These are phyloP conservation scores for Claviceps sp. DNA, from an alignment of 2,329 filamentous ascomycete species.

Conservation along the genomic window DNA sequence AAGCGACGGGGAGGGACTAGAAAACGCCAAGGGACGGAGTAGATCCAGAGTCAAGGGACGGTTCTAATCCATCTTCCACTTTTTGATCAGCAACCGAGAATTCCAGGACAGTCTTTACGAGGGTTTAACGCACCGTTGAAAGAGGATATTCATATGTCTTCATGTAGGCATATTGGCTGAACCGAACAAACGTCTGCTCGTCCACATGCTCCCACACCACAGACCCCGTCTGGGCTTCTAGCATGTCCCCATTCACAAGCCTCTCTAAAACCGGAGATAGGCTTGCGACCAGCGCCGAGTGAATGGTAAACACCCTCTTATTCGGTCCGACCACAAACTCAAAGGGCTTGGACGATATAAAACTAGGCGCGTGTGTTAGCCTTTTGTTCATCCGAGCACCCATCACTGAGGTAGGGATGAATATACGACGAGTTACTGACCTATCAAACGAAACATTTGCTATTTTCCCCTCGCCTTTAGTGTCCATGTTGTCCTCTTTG, in stretches of 20 bases:
- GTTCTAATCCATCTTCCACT: no score
- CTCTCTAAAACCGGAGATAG: not conserved
- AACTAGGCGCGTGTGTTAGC: not conserved
- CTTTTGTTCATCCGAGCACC: not conserved
- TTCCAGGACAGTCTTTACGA: no score
- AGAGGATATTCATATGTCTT: not conserved
- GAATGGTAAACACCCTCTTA: not conserved
- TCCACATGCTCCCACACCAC: not conserved
- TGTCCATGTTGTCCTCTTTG: no score
- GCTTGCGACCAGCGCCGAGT: not conserved
- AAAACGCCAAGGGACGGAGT: no score
- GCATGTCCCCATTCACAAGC: not conserved
- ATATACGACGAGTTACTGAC: not conserved
- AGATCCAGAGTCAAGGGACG: not conserved
- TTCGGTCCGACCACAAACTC: not conserved
- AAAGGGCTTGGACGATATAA: not conserved
- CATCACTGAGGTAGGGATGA: no score
- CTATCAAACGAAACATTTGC: not conserved
- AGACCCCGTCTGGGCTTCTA: not conserved
- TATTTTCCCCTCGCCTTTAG: not conserved
- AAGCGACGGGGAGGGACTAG: no score
- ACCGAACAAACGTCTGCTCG: not conserved
- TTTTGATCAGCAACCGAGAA: not conserved
- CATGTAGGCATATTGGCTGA: not conserved
- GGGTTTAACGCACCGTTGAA: no score